Base-by-base conservation (phyloP, 768 basidiomycete genomes). In the Phaeotremella skinneri region DNA sequence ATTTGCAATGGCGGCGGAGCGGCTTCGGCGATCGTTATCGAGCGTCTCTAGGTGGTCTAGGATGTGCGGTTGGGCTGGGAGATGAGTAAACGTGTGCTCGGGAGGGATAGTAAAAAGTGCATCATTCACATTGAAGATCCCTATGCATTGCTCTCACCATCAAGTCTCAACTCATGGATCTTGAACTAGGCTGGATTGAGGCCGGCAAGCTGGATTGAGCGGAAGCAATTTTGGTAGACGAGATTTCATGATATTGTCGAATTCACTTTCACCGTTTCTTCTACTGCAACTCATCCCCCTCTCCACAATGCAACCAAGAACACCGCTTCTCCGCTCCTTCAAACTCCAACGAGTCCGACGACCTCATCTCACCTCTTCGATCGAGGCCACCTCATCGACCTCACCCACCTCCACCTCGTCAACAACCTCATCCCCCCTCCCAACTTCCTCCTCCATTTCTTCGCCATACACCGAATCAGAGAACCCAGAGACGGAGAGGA, bases 1-100 rank as follows among this genome's bases (percentile, higher is more conserved):
- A 87, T 98, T 67, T 97, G 94, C 84, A 97, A 97, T 73, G 94
- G 92, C 63, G 91, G 93, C 77, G 78, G 91, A 82, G 60, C 62
- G 14, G 56, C 52, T 56, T 59, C 90, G 34, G 90, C 93, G 34
- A 81, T 97, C 66, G 82, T 96, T 59, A 83, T 97, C 63, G 90
- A 94, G 80, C 89, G 85, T 74, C 73, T 94, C 74, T 93, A 82
- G 84, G 48, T 23, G 17, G 31, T 59, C n/a, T n/a, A n/a, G n/a
- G n/a, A n/a, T n/a, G n/a, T n/a, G n/a, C n/a, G n/a, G n/a, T n/a
- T n/a, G n/a, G n/a, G n/a, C n/a, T n/a, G n/a, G n/a, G n/a, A n/a
- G n/a, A n/a, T n/a, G n/a, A n/a, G n/a, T n/a, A n/a, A n/a, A n/a
- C n/a, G n/a, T n/a, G n/a, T n/a, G n/a, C n/a, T n/a, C n/a, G n/a